phyloP scores from a whole-genome alignment of 495 filamentous ascomycete species.

The Staphylotrichum longicolle region DNA sequence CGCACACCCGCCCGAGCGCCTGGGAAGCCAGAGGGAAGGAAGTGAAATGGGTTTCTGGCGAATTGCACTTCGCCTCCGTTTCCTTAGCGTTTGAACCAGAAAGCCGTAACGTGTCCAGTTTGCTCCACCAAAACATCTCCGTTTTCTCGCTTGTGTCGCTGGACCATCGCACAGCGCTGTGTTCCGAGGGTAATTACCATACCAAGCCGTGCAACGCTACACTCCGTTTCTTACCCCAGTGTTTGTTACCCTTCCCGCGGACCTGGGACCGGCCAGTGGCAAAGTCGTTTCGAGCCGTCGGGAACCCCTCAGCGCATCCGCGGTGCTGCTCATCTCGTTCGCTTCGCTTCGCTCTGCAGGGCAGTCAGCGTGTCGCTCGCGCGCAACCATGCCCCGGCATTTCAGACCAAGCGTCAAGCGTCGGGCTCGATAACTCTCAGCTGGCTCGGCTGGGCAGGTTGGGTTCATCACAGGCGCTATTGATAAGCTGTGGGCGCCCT shows the following conservation, averaged over 20 bases:
- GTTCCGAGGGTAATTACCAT: too few relatives aligned
- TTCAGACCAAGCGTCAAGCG: too few relatives aligned
- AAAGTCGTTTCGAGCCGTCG: slow-evolving; percentile 12
- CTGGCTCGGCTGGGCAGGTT: neutral
- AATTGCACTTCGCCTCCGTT: neutral
- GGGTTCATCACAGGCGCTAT: slow-evolving; percentile 22
- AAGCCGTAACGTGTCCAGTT: neutral
- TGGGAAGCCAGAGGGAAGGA: neutral
- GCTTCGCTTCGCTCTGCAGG: too few relatives aligned
- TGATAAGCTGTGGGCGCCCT: slow-evolving; percentile 27
- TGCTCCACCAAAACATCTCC: too few relatives aligned
- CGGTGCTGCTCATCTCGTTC: too few relatives aligned
- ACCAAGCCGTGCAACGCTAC: neutral
- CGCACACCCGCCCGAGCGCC: slow-evolving; percentile 11
- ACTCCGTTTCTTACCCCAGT: neutral
- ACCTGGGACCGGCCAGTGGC: slow-evolving; percentile 23
- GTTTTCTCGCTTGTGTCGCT: too few relatives aligned
- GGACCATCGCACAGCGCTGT: too few relatives aligned
- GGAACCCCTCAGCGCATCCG: neutral
- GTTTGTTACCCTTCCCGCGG: slow-evolving; percentile 14
- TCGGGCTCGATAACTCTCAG: neutral
- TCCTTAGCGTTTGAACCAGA: neutral
- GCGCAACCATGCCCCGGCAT: too few relatives aligned
- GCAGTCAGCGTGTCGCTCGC: too few relatives aligned
- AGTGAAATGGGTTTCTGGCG: neutral